phyloP scores from a whole-genome alignment of 768 basidiomycete species.

The Boletus pseudopeckii region DNA sequence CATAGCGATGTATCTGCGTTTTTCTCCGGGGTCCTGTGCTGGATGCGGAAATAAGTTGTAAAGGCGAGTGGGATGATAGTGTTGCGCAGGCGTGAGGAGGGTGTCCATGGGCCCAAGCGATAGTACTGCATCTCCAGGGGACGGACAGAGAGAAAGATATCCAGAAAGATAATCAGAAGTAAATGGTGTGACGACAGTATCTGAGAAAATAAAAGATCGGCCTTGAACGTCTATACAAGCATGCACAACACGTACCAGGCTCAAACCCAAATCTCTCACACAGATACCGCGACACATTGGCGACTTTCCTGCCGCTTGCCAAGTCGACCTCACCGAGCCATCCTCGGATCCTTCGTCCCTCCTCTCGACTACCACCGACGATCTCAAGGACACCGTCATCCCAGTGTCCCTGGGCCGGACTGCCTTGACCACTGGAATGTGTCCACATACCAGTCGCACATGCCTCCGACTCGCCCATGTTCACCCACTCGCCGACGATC shows the following conservation, averaged over 20 bases:
- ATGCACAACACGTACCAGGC: constrained; percentile 43
- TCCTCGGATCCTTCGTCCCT: constrained; percentile 64
- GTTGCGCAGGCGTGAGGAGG: constrained; percentile 70
- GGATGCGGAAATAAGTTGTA: constrained; percentile 80
- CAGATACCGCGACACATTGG: constrained; percentile 69
- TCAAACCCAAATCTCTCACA: constrained; percentile 82
- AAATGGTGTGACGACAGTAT: constrained; percentile 72
- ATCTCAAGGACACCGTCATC: constrained; percentile 77
- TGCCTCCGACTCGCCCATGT: constrained; percentile 73
- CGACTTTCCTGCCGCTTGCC: constrained; percentile 59
- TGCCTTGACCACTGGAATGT: constrained; percentile 35
- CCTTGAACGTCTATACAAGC: too few species aligned
- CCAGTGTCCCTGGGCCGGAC: constrained; percentile 55
- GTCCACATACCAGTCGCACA: constrained; percentile 79
- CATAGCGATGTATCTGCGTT: constrained; percentile 69
- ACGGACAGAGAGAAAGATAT: constrained; percentile 75
- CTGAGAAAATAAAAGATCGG: constrained; percentile 31
- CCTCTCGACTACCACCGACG: constrained; percentile 71
- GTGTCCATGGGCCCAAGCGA: constrained; percentile 81
- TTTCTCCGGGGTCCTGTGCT: constrained; percentile 71
- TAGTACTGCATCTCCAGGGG: constrained; percentile 69
- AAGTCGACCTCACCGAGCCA: constrained; percentile 84
- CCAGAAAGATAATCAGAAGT: constrained; percentile 72
- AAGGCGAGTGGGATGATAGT: constrained; percentile 70
- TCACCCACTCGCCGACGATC: constrained; percentile 66